These are phyloP conservation scores for Saccharomycopsis amapae DNA, from an alignment of 805 yeast species.

Conservation along the genomic window DNA sequence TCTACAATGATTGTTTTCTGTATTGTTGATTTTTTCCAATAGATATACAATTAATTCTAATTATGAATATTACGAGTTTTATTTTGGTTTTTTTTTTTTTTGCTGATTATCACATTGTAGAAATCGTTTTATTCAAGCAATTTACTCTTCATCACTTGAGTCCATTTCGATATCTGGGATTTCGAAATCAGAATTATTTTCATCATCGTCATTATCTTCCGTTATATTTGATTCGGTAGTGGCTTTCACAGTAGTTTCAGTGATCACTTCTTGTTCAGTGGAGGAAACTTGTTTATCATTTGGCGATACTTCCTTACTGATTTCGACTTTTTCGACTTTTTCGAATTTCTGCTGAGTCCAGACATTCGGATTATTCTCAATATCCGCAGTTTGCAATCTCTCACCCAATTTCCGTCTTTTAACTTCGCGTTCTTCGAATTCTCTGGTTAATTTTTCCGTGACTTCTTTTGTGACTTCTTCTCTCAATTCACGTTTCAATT, in stretches of 20 bases:
- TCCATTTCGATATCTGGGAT: constrained; percentile 21
- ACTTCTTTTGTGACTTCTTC: constrained; percentile 5
- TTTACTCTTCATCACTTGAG: constrained; percentile 19
- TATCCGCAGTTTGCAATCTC: background rate
- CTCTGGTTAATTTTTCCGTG: background rate
- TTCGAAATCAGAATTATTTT: constrained; percentile 18
- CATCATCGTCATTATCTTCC: constrained; percentile 7
- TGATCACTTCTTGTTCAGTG: background rate
- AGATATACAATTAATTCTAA: background rate
- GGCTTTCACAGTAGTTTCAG: background rate
- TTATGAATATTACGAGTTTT: background rate
- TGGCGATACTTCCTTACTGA: background rate
- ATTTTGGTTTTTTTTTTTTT: too few species aligned
- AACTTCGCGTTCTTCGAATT: background rate
- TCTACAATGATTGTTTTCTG: background rate
- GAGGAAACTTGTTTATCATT: background rate
- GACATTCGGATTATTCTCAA: constrained; percentile 7
- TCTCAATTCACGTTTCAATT: constrained; percentile 2
- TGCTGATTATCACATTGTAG: background rate
- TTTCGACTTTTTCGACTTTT: background rate
- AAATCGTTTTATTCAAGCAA: too few species aligned
- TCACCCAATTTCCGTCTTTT: background rate
- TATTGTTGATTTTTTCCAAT: background rate
- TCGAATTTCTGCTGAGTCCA: constrained; percentile 1
- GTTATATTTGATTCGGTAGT: background rate